Evolutionary conservation across 805 yeast genomes (phyloP).

Genomic region (Saccharomycopsis javanensis): DNA sequence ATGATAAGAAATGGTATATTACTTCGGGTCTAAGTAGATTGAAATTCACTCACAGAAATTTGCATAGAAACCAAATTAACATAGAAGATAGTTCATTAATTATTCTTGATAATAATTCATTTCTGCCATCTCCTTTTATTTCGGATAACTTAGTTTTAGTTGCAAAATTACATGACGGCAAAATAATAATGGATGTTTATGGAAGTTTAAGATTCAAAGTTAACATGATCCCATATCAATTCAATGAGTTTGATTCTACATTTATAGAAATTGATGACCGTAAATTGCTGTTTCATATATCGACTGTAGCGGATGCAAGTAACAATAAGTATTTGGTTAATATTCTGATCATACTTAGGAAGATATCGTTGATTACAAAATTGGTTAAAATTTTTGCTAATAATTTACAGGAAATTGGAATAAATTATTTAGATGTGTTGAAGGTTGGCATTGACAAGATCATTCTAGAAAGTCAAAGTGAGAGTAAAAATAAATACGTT

Average conservation of each 20-base stretch:
- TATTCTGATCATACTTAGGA: constrained; percentile 1
- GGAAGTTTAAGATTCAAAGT: constrained; percentile 9
- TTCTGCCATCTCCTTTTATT: background rate
- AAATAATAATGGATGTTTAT: constrained; percentile 12
- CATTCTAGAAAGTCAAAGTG: constrained; percentile 1
- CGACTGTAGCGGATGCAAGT: constrained; percentile 5
- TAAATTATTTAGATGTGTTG: constrained; percentile 3
- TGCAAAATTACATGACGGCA: constrained; percentile 9
- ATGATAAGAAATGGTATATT: constrained; percentile 1
- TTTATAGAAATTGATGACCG: constrained; percentile 7
- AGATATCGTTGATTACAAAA: background rate
- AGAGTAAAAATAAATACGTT: background rate
- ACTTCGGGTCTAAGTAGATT: background rate
- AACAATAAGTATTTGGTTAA: background rate
- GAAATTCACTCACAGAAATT: background rate
- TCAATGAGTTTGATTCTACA: background rate
- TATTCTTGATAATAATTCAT: constrained; percentile 8
- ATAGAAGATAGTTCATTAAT: constrained; percentile 4
- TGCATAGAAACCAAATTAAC: background rate
- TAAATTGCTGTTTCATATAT: constrained; percentile 12
- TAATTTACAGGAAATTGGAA: background rate
- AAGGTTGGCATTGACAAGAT: constrained; percentile 6
- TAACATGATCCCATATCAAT: background rate
- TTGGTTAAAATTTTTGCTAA: constrained; percentile 3
- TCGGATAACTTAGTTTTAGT: constrained; percentile 13